Conservation (phyloP, 2,329 filamentous ascomycete species). For the Verticillium alfalfae region DNA sequence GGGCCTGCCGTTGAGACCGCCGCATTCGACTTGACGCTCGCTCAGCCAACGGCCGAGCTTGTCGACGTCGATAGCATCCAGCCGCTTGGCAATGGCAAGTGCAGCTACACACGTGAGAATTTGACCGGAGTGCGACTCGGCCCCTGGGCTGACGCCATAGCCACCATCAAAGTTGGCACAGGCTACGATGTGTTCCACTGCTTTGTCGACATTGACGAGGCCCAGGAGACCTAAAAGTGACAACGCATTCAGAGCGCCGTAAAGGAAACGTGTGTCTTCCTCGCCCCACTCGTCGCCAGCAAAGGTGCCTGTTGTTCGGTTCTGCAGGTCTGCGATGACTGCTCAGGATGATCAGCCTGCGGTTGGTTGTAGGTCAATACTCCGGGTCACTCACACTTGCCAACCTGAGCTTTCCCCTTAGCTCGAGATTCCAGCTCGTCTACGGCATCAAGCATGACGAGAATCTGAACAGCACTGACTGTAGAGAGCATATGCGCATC, state of each 20-base stretch:
- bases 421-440: conserved; percentile 71
- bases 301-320: conserved; percentile 78
- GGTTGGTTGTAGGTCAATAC: background rate
- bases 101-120: conserved; percentile 92
- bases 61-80: conserved; percentile 79
- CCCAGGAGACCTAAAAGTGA: conserved; percentile 73
- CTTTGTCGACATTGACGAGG: conserved; percentile 72
- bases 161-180: conserved; percentile 95
- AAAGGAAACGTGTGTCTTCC: conserved; percentile 90
- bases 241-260: conserved; percentile 81
- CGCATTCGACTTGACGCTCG: conserved; percentile 81
- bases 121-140: conserved; percentile 91
- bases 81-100: conserved; percentile 72
- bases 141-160: conserved; percentile 83
- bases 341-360: conserved; percentile 10
- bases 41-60: conserved; percentile 85
- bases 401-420: conserved; percentile 67
- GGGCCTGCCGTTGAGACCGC: conserved; percentile 87
- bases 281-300: conserved; percentile 96
- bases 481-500: conserved; percentile 97
- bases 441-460: conserved; percentile 80
- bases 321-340: conserved; percentile 80
- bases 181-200: conserved; percentile 70
- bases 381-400: conserved; percentile 59
- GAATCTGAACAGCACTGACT: conserved; percentile 88